phyloP scores from a whole-genome alignment of 345 rosid species.

The Hibiscus mutabilis region DNA sequence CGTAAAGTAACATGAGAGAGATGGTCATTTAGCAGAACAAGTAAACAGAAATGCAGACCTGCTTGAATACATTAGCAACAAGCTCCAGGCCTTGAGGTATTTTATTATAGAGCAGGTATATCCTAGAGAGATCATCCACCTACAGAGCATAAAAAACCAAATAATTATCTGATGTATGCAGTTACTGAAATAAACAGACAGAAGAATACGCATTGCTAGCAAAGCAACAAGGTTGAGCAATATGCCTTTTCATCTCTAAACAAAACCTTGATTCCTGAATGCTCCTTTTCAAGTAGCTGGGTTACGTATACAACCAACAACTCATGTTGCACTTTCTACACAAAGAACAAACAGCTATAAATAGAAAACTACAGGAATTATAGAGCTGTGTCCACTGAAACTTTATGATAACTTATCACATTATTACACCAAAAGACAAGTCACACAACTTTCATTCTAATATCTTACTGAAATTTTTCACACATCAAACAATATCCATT shows the following conservation, averaged over 20 bases:
- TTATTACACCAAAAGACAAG: too few species aligned
- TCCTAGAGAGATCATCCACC: conserved; percentile 94
- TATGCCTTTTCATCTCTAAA: conserved; percentile 84
- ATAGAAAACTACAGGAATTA: neutral
- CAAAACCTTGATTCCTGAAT: conserved; percentile 81
- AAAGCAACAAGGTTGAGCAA: conserved; percentile 1
- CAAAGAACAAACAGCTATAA: conserved; percentile 5
- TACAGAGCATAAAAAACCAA: conserved; percentile 16
- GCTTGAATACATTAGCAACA: conserved; percentile 72
- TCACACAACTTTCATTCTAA: neutral
- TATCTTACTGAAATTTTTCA: neutral
- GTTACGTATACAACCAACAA: conserved; percentile 56
- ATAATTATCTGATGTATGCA: neutral
- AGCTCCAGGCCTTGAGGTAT: conserved; percentile 74
- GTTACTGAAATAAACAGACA: neutral
- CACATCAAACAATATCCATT: neutral
- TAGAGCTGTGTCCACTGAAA: neutral
- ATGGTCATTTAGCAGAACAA: neutral
- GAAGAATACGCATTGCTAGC: neutral
- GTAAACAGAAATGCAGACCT: conserved; percentile 38
- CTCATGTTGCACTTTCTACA: conserved; percentile 89
- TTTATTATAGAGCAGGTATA: conserved; percentile 79
- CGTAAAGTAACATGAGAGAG: neutral
- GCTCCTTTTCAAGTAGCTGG: conserved; percentile 75
- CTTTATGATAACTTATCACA: neutral